phyloP scores from a whole-genome alignment of 345 rosid species.

The Cardiospermum halicacabum region DNA sequence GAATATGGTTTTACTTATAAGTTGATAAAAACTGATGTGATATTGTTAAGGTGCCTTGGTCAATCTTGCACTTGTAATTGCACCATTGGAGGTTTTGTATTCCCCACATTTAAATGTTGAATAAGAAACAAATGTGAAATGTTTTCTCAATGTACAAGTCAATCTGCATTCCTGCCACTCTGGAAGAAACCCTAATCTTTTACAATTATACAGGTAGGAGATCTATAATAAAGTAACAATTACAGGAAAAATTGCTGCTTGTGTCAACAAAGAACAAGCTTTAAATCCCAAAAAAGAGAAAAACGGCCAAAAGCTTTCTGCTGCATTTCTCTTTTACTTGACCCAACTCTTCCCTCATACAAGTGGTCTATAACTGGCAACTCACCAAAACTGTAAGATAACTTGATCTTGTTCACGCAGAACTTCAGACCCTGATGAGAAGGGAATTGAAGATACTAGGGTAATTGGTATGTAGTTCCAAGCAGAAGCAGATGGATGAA shows the following conservation, averaged over 20 bases:
- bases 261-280: conserved; percentile 15
- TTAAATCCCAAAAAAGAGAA: not conserved
- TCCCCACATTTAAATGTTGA: not conserved
- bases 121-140: not conserved
- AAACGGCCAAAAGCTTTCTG: not conserved
- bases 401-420: not conserved
- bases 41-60: not conserved
- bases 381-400: not conserved
- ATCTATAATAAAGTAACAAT: conserved; percentile 13
- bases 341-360: not conserved
- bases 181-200: conserved; percentile 4
- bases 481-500: not conserved
- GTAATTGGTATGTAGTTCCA: not conserved
- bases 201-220: conserved; percentile 9
- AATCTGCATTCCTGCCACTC: not conserved
- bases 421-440: not conserved
- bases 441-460: not conserved
- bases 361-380: not conserved
- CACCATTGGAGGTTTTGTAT: not conserved
- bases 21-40: not conserved
- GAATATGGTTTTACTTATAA: not conserved
- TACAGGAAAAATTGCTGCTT: conserved; percentile 15
- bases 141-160: not conserved
- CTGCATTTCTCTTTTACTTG: not conserved
- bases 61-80: too few relatives aligned